Evolutionary conservation across 257 asterid species (phyloP), one percentile per base, ranked within the genome.

Genomic region (Schizonepeta tenuifolia): DNA sequence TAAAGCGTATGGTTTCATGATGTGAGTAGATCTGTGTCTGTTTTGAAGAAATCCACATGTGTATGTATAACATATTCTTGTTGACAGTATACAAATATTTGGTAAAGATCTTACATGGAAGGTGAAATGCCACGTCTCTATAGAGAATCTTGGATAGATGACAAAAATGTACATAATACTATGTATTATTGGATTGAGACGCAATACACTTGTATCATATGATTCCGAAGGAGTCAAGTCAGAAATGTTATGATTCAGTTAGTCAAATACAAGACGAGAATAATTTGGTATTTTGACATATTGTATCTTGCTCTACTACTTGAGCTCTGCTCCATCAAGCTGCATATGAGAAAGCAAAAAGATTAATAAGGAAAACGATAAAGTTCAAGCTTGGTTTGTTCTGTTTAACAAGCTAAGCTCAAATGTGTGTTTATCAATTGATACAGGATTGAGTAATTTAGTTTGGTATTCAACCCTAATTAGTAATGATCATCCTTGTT

Each of bases 121-220:
- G 50, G 56, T 55, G 56, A 56, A 59, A 40, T 20, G 59, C 15
- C 59, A 41, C 54, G 59, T 15, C 26, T 24, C 26, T 24, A 51
- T 41, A 20, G 35, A 36, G 10, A 43, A 55, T 70, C 44, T 49
- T 28, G 73, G 63, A 65, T 54, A 76, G 47, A 58, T 64, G 56
- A 14, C 10, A 2, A 21, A 46, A 7, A 12, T 13, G 9, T 15
- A 51, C 43, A 50, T 21, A 51, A 12, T 33, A n/a, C n/a, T n/a
- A 31, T 33, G 40, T 15, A 13, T 21, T 73, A 36, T 36, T 46
- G 1, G 57, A 21, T 17, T 1, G 24, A 17, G 62, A 21, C 18
- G 18, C 14, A 20, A 20, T 55, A 24, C 20, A 6, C 14, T 55
- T 71, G 50, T 66, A 21, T 53, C 21, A 4, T 54, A 54, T 54